phyloP scores from a whole-genome alignment of 345 rosid genomes.

The Syzygium jambos region DNA sequence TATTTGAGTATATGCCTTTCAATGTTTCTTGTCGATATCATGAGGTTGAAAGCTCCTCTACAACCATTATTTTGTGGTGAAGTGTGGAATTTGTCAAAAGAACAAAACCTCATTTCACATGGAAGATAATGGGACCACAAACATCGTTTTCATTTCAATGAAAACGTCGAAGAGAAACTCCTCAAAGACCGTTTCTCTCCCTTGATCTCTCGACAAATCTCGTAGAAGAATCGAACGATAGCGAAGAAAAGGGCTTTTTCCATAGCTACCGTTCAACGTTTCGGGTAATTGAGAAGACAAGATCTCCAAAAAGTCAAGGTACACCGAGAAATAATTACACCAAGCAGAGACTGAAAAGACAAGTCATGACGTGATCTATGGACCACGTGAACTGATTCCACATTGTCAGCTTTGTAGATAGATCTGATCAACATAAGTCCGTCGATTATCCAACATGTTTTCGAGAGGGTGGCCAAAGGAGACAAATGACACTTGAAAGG shows the following conservation, averaged over 20 bases:
- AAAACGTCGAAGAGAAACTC: background rate
- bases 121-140: background rate
- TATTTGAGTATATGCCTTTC: background rate
- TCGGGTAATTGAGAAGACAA: background rate
- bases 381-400: background rate
- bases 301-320: background rate
- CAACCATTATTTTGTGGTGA: background rate
- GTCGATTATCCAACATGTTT: background rate
- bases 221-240: background rate
- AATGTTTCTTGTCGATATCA: background rate
- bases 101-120: background rate
- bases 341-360: background rate
- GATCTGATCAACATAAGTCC: background rate
- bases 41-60: background rate
- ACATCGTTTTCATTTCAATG: background rate
- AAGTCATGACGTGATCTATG: background rate
- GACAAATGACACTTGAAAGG: background rate
- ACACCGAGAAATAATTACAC: too few species aligned
- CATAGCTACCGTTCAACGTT: background rate
- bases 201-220: background rate
- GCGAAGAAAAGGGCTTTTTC: background rate
- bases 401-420: background rate
- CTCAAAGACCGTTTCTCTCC: background rate
- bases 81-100: background rate
- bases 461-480: background rate